phyloP scores from a whole-genome alignment of 306 rosid species.

The Cucumis melo region DNA sequence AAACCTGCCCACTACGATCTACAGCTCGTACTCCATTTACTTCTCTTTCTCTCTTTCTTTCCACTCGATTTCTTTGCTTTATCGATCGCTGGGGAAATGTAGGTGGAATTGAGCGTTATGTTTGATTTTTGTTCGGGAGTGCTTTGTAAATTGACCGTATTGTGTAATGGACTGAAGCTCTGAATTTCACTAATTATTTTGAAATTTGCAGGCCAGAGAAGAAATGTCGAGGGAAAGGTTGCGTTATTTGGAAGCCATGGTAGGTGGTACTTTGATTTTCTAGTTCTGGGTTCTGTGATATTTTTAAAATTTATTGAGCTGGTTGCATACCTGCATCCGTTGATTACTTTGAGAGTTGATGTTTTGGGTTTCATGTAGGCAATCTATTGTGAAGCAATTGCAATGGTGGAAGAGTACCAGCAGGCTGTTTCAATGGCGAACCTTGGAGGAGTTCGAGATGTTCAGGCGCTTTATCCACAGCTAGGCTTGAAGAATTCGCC shows the following conservation, averaged over 20 bases:
- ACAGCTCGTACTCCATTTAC: constrained; percentile 40
- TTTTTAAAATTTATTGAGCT: background rate
- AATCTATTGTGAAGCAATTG: constrained; percentile 66
- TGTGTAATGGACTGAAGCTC: background rate
- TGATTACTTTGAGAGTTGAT: background rate
- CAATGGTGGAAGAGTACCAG: constrained; percentile 85
- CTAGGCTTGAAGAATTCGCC: constrained; percentile 61
- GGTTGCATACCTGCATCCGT: background rate
- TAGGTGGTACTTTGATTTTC: background rate
- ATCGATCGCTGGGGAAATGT: constrained; percentile 9
- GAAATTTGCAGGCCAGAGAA: constrained; percentile 73
- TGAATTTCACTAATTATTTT: background rate
- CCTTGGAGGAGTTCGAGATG: constrained; percentile 57
- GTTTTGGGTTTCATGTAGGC: constrained; percentile 41
- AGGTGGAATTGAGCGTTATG: background rate
- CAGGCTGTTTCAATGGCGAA: constrained; percentile 53
- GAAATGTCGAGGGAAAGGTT: constrained; percentile 89
- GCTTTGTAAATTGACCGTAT: background rate
- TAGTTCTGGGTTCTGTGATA: background rate
- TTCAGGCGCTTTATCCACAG: constrained; percentile 39
- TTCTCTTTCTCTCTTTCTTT: constrained; percentile 4
- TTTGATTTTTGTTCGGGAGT: constrained; percentile 2
- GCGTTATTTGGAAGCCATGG: constrained; percentile 83
- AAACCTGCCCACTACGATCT: constrained; percentile 64
- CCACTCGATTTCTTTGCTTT: background rate